Conservation (phyloP, 129 eudicot genomes). For the Logfia minima region DNA sequence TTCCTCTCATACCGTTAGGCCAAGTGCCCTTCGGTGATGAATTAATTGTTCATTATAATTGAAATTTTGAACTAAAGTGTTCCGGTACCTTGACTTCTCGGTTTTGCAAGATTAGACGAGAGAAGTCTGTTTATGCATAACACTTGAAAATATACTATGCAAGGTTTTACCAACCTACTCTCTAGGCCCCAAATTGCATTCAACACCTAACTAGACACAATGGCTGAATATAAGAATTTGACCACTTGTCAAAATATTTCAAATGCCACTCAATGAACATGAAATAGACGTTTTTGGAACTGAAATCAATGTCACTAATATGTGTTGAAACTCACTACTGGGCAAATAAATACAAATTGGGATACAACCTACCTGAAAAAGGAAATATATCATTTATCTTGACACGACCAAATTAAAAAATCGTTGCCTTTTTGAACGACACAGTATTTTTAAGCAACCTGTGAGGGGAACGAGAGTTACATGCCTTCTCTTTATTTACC, state of each 20-base stretch:
- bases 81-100: too few relatives aligned
- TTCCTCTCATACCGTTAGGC: too few relatives aligned
- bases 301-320: neutral
- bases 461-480: slow-evolving; percentile 1
- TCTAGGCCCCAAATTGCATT: too few relatives aligned
- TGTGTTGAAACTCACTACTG: neutral
- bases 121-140: too few relatives aligned
- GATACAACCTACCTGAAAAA: neutral
- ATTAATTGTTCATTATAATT: too few relatives aligned
- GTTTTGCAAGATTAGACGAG: too few relatives aligned
- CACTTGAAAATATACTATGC: too few relatives aligned
- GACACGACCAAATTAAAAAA: neutral
- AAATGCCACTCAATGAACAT: slow-evolving; percentile 51
- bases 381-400: neutral
- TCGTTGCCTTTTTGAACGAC: neutral
- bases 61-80: too few relatives aligned
- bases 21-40: too few relatives aligned
- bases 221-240: neutral
- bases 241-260: slow-evolving; percentile 26
- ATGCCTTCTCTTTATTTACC: neutral
- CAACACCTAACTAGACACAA: neutral
- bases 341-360: neutral
- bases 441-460: neutral
- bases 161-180: too few relatives aligned
- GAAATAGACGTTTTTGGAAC: neutral